Evolutionary conservation across 2,329 filamentous ascomycete species (phyloP).

Genomic region (Trichophyton verrucosum): DNA sequence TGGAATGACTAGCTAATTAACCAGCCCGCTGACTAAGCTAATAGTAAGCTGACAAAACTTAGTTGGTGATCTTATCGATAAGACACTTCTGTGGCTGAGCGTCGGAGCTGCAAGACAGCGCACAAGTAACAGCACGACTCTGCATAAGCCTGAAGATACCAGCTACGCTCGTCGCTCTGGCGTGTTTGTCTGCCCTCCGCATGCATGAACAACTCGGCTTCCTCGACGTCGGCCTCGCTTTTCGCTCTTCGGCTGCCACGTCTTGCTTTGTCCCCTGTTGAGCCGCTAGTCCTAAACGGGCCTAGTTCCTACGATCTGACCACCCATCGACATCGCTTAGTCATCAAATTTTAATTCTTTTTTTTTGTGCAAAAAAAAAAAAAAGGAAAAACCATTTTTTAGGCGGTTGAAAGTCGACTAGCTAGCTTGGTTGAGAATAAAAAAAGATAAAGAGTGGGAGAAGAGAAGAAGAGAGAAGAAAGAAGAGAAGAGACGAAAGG

Average conservation of each 20-base stretch:
- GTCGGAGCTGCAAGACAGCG: not conserved
- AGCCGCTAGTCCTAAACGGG: not conserved
- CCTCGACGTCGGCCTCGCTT: not conserved
- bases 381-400: not conserved
- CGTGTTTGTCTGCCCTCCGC: not conserved
- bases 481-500: not conserved
- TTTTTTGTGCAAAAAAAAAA: not conserved
- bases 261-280: not conserved
- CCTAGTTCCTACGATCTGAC: not conserved
- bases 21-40: too few species aligned
- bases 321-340: not conserved
- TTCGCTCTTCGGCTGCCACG: not conserved
- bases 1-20: not conserved
- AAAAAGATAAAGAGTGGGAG: not conserved
- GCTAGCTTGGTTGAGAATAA: not conserved
- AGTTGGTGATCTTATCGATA: not conserved
- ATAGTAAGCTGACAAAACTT: too few species aligned
- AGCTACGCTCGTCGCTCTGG: not conserved
- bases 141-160: not conserved
- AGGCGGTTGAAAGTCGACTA: too few species aligned
- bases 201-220: not conserved
- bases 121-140: not conserved
- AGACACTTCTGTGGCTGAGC: not conserved
- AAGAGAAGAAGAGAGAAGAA: not conserved
- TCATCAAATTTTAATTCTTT: not conserved